Evolutionary conservation across 352 stramenopile genomes (phyloP), one percentile per base, ranked within the genome.

Genomic region (Halophytophthora polymorphica): DNA sequence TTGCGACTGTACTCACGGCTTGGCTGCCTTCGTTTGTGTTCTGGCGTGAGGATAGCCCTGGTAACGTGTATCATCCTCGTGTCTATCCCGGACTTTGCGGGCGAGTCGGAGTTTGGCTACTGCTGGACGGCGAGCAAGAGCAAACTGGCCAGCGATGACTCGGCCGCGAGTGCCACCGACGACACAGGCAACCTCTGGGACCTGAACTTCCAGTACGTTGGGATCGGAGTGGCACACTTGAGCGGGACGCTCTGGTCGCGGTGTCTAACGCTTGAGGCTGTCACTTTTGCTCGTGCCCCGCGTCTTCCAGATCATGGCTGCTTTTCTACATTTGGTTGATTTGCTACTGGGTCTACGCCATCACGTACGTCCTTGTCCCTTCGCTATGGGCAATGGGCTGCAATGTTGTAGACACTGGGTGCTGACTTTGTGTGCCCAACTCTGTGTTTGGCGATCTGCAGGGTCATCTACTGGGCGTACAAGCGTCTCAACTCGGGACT

Each of bases 281-380:
- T 48, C 36, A 6, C 64, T 37, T 44, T 11, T 50, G 25, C 4
- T 17, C 45, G n/a, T 44, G 14, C 48, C 18, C 15, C 52, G 12
- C 25, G 2, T n/a, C 31, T 13, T 45, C 14, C 37, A 88, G 77
- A 46, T 91, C 82, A 22, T 94, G 84, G 84, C 48, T 82, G 19
- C 75, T 94, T 19, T 94, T 94, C 52, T 93, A 94, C 69, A 72
- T 88, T 13, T 94, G 84, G 84, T 57, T 94, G 33, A 90, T 94
- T 64, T 56, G 91, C 34, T 94, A 76, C 66, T 94, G 82, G 77
- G 61, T 90, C 48, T 90, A 89, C 59, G 83, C 83, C 22, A 88
- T 94, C 53, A 70, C 61, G 80, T 90, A 66, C 45, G 73, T 69
- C 46, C 2, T 17, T 14, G 0, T 33, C 43, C 15, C n/a, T n/a